Evolutionary conservation across 331 rosid species (phyloP).

Genomic region (Quercus tomentella): DNA sequence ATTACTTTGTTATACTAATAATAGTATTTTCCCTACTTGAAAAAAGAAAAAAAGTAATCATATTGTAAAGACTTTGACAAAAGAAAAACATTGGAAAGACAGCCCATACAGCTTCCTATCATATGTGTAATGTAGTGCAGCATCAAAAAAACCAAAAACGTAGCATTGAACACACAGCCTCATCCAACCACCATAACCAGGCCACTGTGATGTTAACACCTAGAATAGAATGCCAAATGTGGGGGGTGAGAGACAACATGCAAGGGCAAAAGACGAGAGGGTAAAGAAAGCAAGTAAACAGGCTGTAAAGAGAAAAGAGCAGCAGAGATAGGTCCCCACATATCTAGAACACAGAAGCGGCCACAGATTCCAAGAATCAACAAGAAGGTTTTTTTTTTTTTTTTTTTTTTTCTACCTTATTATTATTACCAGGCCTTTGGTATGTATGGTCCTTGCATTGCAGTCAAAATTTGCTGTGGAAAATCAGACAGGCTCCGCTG

Average conservation of each 20-base stretch:
- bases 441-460: neutral
- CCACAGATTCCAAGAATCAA: constrained; percentile 22
- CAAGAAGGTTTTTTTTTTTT: neutral
- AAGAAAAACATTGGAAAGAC: too few relatives aligned
- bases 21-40: too few relatives aligned
- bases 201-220: neutral
- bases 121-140: too few relatives aligned
- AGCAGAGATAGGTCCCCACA: constrained; percentile 25
- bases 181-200: too few relatives aligned
- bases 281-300: constrained; percentile 15
- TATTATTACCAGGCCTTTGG: neutral
- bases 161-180: too few relatives aligned
- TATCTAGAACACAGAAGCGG: neutral
- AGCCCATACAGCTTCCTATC: too few relatives aligned
- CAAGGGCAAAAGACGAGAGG: neutral
- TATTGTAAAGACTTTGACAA: too few relatives aligned
- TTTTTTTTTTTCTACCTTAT: neutral
- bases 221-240: neutral
- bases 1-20: too few relatives aligned
- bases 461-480: constrained; percentile 20
- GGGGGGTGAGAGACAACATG: neutral
- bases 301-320: constrained; percentile 36
- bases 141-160: too few relatives aligned
- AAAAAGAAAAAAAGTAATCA: too few relatives aligned
- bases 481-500: constrained; percentile 26